Evolutionary conservation across 257 asterid species (phyloP).

Genomic region (Nicotiana benthamiana): DNA sequence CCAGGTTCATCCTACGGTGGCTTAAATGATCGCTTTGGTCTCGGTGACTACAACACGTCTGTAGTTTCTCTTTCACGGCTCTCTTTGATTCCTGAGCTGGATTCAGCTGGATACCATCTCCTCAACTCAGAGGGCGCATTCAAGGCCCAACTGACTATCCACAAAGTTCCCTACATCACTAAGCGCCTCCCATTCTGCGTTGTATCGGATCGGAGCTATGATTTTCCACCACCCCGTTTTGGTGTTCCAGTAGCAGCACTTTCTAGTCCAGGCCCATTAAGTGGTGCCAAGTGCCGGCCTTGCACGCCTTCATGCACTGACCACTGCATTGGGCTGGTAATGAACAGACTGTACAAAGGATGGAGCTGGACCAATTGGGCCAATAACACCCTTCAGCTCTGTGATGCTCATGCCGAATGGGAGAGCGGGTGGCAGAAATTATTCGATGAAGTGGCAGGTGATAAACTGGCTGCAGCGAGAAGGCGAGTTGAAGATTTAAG

Average conservation of each 20-base stretch:
- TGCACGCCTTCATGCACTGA: slow-evolving; percentile 59
- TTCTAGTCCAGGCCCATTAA: slow-evolving; percentile 74
- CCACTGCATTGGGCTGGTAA: slow-evolving; percentile 52
- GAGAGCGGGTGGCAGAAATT: slow-evolving; percentile 63
- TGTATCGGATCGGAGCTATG: slow-evolving; percentile 63
- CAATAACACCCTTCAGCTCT: slow-evolving; percentile 44
- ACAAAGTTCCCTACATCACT: slow-evolving; percentile 32
- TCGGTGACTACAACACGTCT: slow-evolving; percentile 76
- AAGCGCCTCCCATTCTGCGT: slow-evolving; percentile 63
- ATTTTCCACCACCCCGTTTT: slow-evolving; percentile 46
- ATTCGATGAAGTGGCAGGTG: slow-evolving; percentile 52
- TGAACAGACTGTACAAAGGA: slow-evolving; percentile 35
- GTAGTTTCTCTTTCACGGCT: slow-evolving; percentile 76
- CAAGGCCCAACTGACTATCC: slow-evolving; percentile 68
- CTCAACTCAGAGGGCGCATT: slow-evolving; percentile 82
- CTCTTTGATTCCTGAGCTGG: slow-evolving; percentile 60
- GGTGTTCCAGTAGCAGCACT: slow-evolving; percentile 83
- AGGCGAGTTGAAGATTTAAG: slow-evolving; percentile 33
- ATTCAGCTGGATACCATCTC: slow-evolving; percentile 41
- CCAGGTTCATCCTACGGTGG: slow-evolving; percentile 84
- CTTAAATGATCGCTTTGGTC: slow-evolving; percentile 79
- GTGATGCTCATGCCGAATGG: slow-evolving; percentile 76
- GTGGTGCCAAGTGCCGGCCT: slow-evolving; percentile 88
- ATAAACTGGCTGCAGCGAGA: slow-evolving; percentile 38
- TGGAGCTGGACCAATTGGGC: slow-evolving; percentile 98